Conservation (phyloP, 1,139 yeast species). For the Saccharomyces hybrid region DNA sequence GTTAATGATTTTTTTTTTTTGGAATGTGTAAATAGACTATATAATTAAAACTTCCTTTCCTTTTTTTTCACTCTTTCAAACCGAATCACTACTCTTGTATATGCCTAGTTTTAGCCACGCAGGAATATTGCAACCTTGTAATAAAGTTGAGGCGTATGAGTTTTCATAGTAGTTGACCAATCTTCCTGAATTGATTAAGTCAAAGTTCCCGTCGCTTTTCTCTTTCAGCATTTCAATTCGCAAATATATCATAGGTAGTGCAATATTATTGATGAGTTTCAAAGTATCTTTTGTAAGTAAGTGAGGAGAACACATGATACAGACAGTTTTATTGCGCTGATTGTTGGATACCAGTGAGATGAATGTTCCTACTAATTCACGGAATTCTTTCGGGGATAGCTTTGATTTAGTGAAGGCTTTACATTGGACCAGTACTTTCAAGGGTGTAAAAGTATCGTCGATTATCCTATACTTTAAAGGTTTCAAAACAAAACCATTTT, state of each 20-base stretch:
- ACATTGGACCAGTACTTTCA: slow-evolving; percentile 49
- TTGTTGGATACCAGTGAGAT: slow-evolving; percentile 35
- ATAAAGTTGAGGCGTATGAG: slow-evolving; percentile 21
- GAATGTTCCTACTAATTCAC: slow-evolving; percentile 55
- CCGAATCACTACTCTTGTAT: slow-evolving; percentile 7
- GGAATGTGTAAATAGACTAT: neutral
- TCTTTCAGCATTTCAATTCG: slow-evolving; percentile 33
- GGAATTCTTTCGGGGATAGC: slow-evolving; percentile 45
- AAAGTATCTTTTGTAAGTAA: slow-evolving; percentile 54
- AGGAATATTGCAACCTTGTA: slow-evolving; percentile 23
- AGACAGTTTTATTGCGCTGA: slow-evolving; percentile 32
- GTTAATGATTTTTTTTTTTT: neutral
- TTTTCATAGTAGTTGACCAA: slow-evolving; percentile 28
- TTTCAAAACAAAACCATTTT: slow-evolving; percentile 29
- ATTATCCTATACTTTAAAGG: slow-evolving; percentile 16
- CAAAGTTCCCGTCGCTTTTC: slow-evolving; percentile 31
- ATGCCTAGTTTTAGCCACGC: slow-evolving; percentile 24
- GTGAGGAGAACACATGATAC: slow-evolving; percentile 51
- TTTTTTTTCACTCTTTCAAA: neutral
- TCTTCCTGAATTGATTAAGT: slow-evolving; percentile 37
- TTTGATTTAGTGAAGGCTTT: slow-evolving; percentile 41
- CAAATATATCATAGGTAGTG: slow-evolving; percentile 51
- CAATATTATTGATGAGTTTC: slow-evolving; percentile 45
- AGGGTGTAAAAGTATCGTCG: slow-evolving; percentile 10
- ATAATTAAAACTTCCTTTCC: neutral